A percentile compares a stretch with the other conserved stretches of the same genome.
These are phyloP conservation scores for Pestalotiopsis sp. DNA, from an alignment of 2,329 filamentous ascomycete genomes.

Conservation along the genomic window DNA sequence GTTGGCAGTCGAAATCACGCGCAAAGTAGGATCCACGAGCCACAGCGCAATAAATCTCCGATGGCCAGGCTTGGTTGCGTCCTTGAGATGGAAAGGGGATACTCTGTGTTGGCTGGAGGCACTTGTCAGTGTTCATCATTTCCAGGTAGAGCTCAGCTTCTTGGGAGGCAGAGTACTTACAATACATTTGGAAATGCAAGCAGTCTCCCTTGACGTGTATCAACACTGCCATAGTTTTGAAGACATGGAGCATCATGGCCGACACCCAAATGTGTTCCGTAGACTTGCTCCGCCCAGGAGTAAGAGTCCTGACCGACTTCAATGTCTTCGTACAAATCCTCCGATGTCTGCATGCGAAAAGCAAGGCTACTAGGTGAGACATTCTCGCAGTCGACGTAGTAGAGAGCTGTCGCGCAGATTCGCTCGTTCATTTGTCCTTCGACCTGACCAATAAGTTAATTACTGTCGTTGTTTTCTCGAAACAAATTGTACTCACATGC, in stretches of 20 bases:
- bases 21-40: constrained; percentile 5
- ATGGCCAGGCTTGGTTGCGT: constrained; percentile 1
- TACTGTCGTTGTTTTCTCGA: neutral
- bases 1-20: constrained; percentile 2
- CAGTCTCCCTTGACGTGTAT: constrained; percentile 24
- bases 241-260: constrained; percentile 6
- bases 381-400: constrained; percentile 40
- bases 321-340: neutral
- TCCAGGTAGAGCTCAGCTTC: neutral
- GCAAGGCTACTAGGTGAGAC: constrained; percentile 56
- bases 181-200: constrained; percentile 30
- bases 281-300: constrained; percentile 11
- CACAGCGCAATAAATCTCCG: neutral
- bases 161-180: neutral
- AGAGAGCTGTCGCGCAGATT: constrained; percentile 24
- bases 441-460: constrained; percentile 9
- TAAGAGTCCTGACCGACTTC: constrained; percentile 14
- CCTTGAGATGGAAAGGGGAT: neutral
- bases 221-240: constrained; percentile 26
- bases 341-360: constrained; percentile 44
- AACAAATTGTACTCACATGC: constrained; percentile 39
- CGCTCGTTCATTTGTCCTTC: constrained; percentile 24
- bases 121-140: neutral
- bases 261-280: neutral
- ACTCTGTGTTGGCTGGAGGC: neutral